Conservation (phyloP, 441 rosid genomes). For the Lagerstroemia fauriei region DNA sequence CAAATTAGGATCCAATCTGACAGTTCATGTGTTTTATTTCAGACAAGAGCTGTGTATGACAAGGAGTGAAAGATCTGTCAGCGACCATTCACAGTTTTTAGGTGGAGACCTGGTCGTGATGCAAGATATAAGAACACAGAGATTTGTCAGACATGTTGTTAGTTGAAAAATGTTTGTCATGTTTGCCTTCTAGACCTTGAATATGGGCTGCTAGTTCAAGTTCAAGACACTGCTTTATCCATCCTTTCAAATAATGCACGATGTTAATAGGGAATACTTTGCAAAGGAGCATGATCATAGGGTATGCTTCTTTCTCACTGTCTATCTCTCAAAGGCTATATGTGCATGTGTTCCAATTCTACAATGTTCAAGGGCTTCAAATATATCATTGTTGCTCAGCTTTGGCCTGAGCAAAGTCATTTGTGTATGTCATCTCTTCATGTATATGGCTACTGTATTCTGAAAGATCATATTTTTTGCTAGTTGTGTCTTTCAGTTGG, state of each 20-base stretch:
- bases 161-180: conserved; percentile 94
- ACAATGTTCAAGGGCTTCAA: no score
- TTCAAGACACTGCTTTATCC: conserved; percentile 66
- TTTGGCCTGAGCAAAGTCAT: no score
- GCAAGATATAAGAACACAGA: conserved; percentile 88
- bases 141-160: conserved; percentile 90
- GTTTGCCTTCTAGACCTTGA: conserved; percentile 61
- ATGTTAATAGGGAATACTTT: conserved; percentile 86
- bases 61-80: conserved; percentile 97
- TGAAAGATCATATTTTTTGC: no score
- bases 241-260: conserved; percentile 85
- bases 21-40: conserved; percentile 20
- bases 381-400: no score
- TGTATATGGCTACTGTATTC: no score
- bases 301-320: no score
- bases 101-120: conserved; percentile 97
- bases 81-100: conserved; percentile 85
- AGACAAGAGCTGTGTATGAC: conserved; percentile 82
- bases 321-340: no score
- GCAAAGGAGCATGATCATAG: conserved; percentile 99
- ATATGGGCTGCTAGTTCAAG: conserved; percentile 66
- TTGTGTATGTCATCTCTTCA: no score
- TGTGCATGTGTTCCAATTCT: no score
- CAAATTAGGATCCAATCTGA: neutral
- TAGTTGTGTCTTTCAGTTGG: no score